Base-by-base conservation (phyloP, 495 filamentous ascomycete genomes). In the Staphylotrichum tortipilum region DNA sequence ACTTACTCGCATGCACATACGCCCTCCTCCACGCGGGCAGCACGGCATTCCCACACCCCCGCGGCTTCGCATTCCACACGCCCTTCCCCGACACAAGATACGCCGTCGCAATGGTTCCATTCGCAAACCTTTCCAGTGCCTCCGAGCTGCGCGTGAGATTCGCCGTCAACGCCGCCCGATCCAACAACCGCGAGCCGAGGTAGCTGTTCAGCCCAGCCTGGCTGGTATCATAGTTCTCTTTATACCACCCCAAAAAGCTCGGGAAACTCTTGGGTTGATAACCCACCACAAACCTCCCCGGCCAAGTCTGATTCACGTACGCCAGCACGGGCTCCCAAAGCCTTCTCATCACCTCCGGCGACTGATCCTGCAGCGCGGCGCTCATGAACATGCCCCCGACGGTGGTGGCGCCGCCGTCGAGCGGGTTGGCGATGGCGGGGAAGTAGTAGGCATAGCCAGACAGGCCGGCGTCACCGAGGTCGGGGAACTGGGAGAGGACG, bases 21-120 rank as follows among this genome's bases (percentile, higher is more conserved):
- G 78, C 59, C 12, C 68, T 71, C 30, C 81, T 68, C 79, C 79
- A 83, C 4, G 73, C 75, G 9, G 79, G 79, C 15, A 73, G 62
- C 4, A 82, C 71, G 0, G 78, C 64, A 26, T 61, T 64, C 22
- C 67, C 57, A 4, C 65, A 65, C 2, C 68, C 70, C 28, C 68
- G 51, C 24, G 68, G 63, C 72, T 74, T 48, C 9, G 67, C 67
- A 12, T 68, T 36, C 12, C 52, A 56, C 3, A 67, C 61, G 2
- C 68, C 70, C 43, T 62, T 54, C 3, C 68, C 68, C 1, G 61
- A 56, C 2, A 73, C 60, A 9, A 69, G 50, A 37, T 49, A 66
- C 3, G 53, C 64, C 1, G 51, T 43, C 17, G 44, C 56, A 0
- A 23, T 3, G 1, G 36, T 23, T 19, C 41, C 19, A 26, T 11